A percentile compares a stretch with the other conserved stretches of the same genome.
Evolutionary conservation across 495 filamentous ascomycete genomes (phyloP).

Genomic region (Xanthoparmelia taractica): DNA sequence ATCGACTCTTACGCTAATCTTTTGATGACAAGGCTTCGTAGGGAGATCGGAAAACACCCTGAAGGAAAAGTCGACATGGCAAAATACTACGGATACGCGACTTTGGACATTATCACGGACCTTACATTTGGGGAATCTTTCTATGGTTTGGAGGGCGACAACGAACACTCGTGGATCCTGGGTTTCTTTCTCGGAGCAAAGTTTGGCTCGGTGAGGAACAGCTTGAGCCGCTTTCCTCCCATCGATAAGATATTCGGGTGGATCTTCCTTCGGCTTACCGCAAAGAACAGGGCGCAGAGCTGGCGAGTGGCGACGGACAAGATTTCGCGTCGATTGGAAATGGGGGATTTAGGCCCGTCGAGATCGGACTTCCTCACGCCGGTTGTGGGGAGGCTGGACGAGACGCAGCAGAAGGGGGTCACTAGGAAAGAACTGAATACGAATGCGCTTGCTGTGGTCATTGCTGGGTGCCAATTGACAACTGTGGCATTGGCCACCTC

Average conservation of each 20-base stretch:
- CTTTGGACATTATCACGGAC: conserved; percentile 20
- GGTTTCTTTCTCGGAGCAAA: conserved; percentile 21
- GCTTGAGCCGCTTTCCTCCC: conserved; percentile 15
- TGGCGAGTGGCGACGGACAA: conserved; percentile 14
- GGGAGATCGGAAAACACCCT: neutral
- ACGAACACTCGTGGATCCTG: conserved; percentile 16
- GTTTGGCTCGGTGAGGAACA: conserved; percentile 18
- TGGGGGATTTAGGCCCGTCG: conserved; percentile 13
- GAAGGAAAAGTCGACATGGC: conserved; percentile 17
- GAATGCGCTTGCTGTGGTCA: conserved; percentile 19
- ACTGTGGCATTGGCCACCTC: conserved; percentile 17
- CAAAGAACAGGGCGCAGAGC: conserved; percentile 10
- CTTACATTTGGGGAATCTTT: conserved; percentile 22
- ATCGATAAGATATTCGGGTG: conserved; percentile 20
- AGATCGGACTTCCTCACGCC: conserved; percentile 20
- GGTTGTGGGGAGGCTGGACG: conserved; percentile 12
- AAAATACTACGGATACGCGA: conserved; percentile 16
- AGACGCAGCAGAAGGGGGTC: conserved; percentile 14
- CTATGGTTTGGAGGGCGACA: conserved; percentile 15
- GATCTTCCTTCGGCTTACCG: conserved; percentile 18
- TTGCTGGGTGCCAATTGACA: conserved; percentile 21
- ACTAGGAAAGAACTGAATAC: conserved; percentile 20
- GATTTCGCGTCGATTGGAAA: conserved; percentile 18
- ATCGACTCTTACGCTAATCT: conserved; percentile 18
- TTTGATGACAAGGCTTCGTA: conserved; percentile 15